Evolutionary conservation across 2,329 filamentous ascomycete genomes (phyloP).

Genomic region (Allantophomopsis cytisporea): DNA sequence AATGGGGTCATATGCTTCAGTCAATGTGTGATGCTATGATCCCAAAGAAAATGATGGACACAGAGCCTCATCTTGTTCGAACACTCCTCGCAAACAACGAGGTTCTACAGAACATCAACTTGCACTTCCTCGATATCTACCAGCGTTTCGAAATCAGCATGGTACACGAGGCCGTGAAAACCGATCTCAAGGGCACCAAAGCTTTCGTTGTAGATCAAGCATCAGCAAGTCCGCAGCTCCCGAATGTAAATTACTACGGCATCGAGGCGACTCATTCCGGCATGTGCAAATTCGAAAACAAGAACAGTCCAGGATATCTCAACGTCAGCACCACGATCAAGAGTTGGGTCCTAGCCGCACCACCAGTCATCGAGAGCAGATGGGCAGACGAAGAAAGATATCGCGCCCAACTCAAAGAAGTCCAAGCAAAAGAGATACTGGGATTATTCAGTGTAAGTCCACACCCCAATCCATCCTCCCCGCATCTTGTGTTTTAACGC

Average conservation of each 20-base stretch:
- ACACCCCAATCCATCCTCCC: too few relatives aligned
- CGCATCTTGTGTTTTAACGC: too few relatives aligned
- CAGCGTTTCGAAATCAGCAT: slow-evolving; percentile 61
- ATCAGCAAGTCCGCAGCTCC: slow-evolving; percentile 56
- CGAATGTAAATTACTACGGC: slow-evolving; percentile 60
- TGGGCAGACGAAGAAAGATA: slow-evolving; percentile 12
- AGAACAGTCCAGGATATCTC: slow-evolving; percentile 46
- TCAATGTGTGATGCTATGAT: slow-evolving; percentile 52
- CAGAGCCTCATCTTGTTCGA: slow-evolving; percentile 52
- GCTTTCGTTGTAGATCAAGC: slow-evolving; percentile 54
- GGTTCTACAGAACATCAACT: slow-evolving; percentile 61
- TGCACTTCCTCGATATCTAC: slow-evolving; percentile 57
- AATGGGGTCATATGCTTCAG: slow-evolving; percentile 55
- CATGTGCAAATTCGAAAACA: slow-evolving; percentile 60
- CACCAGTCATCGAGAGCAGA: slow-evolving; percentile 8
- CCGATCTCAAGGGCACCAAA: slow-evolving; percentile 50
- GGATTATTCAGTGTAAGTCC: slow-evolving; percentile 3
- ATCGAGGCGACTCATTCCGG: slow-evolving; percentile 59
- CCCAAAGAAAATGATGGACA: slow-evolving; percentile 52
- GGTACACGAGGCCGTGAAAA: slow-evolving; percentile 63
- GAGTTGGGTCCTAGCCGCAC: slow-evolving; percentile 13
- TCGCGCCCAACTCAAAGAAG: slow-evolving; percentile 10
- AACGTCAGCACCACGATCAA: slow-evolving; percentile 17
- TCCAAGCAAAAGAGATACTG: slow-evolving; percentile 13
- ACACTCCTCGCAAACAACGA: slow-evolving; percentile 64